Evolutionary conservation across 768 basidiomycete genomes (phyloP).

Genomic region (Panaeolus cyanescens): DNA sequence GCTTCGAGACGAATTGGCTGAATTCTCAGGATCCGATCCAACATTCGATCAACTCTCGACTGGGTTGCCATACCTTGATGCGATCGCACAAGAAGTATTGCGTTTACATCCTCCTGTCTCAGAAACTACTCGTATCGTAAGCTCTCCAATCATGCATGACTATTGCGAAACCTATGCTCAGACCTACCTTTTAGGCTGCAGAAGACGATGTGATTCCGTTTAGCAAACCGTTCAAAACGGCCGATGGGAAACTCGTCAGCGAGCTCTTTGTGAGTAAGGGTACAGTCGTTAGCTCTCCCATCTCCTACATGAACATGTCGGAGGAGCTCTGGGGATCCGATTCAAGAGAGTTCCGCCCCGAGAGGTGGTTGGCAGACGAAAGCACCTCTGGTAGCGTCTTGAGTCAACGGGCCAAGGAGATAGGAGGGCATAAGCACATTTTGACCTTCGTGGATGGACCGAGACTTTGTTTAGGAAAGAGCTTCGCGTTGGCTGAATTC

Average conservation of each 20-base stretch:
- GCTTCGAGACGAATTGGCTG: conserved; percentile 50
- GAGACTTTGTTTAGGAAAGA: conserved; percentile 48
- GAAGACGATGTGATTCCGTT: conserved; percentile 64
- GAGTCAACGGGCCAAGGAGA: conserved; percentile 29
- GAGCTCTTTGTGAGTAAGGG: conserved; percentile 50
- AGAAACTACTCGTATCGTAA: conserved; percentile 39
- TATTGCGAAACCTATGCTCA: neutral
- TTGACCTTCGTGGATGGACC: conserved; percentile 56
- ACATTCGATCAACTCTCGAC: conserved; percentile 55
- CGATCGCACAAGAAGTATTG: conserved; percentile 44
- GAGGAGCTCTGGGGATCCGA: conserved; percentile 61
- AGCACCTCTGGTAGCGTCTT: conserved; percentile 11
- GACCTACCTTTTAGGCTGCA: conserved; percentile 36
- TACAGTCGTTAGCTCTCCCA: conserved; percentile 42
- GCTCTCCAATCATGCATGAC: conserved; percentile 9
- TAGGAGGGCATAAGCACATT: conserved; percentile 52
- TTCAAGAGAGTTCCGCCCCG: conserved; percentile 59
- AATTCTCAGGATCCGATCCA: conserved; percentile 45
- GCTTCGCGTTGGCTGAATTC: conserved; percentile 48
- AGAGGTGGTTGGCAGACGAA: conserved; percentile 56
- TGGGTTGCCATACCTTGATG: conserved; percentile 56
- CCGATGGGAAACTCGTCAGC: conserved; percentile 38
- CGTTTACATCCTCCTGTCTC: conserved; percentile 39
- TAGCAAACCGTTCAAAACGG: conserved; percentile 45
- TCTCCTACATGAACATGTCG: conserved; percentile 50